A percentile compares a stretch with the other conserved stretches of the same genome.
phyloP scores from a whole-genome alignment of 1,284 basidiomycete species.

The Tilletia walkeri region DNA sequence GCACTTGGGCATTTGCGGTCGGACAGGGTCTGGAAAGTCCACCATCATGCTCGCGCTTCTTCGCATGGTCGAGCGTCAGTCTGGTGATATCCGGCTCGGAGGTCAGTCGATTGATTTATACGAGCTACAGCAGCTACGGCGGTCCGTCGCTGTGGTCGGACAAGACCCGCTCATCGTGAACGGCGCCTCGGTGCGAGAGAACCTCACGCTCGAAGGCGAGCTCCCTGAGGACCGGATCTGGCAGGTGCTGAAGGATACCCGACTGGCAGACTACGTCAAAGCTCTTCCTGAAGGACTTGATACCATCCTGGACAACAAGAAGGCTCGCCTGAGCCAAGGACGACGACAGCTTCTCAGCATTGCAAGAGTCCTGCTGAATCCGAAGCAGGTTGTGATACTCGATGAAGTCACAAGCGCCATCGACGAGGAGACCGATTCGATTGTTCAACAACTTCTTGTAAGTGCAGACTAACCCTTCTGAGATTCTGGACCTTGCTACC shows the following conservation, averaged over 20 bases:
- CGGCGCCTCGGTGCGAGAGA: constrained; percentile 43
- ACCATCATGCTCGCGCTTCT: constrained; percentile 41
- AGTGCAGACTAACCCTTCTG: neutral
- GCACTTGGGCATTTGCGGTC: constrained; percentile 36
- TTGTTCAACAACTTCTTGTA: constrained; percentile 66
- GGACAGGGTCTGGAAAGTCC: constrained; percentile 40
- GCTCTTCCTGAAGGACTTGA: constrained; percentile 36
- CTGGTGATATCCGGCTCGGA: constrained; percentile 36
- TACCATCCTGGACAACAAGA: constrained; percentile 19
- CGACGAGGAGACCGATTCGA: constrained; percentile 32
- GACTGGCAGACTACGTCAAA: constrained; percentile 41
- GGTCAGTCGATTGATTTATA: constrained; percentile 27
- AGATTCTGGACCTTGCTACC: neutral
- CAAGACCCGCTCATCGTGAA: constrained; percentile 49
- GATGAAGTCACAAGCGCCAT: constrained; percentile 58
- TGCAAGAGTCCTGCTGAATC: constrained; percentile 61
- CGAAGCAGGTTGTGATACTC: constrained; percentile 61
- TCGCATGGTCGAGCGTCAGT: constrained; percentile 35
- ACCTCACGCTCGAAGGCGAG: constrained; percentile 39
- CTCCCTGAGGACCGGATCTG: constrained; percentile 43
- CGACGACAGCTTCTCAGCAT: constrained; percentile 56
- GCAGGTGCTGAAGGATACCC: constrained; percentile 42
- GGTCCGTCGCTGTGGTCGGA: constrained; percentile 40
- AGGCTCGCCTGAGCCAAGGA: constrained; percentile 31
- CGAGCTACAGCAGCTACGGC: constrained; percentile 27